These are phyloP conservation scores for Chrysopogon serrulatus DNA, from an alignment of 176 grass and related monocot species.

Conservation along the genomic window DNA sequence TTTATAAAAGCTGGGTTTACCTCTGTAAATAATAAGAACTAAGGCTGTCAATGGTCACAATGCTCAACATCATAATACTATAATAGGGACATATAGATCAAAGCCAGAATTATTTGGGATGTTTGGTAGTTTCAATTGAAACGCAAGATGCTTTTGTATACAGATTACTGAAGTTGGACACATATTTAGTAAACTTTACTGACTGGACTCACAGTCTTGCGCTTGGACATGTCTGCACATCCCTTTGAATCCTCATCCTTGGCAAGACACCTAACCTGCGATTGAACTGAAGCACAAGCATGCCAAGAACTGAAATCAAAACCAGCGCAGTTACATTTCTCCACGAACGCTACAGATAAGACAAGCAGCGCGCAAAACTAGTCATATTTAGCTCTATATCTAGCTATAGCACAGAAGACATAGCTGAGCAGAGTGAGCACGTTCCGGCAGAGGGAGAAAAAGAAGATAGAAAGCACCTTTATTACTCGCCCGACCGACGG, in stretches of 20 bases:
- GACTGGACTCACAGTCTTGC: neutral
- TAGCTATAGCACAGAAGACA: too few relatives aligned
- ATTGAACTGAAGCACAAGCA: slow-evolving; percentile 14
- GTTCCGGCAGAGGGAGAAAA: too few relatives aligned
- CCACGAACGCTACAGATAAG: too few relatives aligned
- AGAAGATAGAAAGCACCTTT: too few relatives aligned
- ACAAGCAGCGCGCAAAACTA: too few relatives aligned
- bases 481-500: too few relatives aligned
- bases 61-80: neutral
- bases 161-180: neutral
- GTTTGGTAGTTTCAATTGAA: neutral
- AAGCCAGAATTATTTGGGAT: neutral
- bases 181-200: neutral
- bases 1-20: too few relatives aligned
- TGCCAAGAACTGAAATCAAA: neutral
- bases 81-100: neutral
- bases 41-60: neutral
- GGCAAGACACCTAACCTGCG: slow-evolving; percentile 8
- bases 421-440: too few relatives aligned
- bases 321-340: neutral
- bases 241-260: neutral
- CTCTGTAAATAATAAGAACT: too few relatives aligned
- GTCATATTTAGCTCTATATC: too few relatives aligned
- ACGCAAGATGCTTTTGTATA: neutral
- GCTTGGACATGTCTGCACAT: neutral